A percentile compares a stretch with the other conserved stretches of the same genome.
Conservation (phyloP, 202 grass and related monocot species). For the Musa balbisiana region DNA sequence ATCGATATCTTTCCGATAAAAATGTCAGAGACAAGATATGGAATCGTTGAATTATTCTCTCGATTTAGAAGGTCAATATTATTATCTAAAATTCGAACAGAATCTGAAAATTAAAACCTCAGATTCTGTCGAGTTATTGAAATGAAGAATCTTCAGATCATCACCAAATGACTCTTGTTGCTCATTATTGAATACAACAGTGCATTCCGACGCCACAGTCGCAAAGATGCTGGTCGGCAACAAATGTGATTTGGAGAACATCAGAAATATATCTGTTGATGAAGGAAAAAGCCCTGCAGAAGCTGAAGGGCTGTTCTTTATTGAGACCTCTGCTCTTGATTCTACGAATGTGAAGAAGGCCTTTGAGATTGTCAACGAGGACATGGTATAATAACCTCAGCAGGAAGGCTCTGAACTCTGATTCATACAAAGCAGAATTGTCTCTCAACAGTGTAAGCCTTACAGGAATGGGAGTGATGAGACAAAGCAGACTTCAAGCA, state of each 20-base stretch:
- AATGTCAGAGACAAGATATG: no score
- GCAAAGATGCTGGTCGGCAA: conserved; percentile 2
- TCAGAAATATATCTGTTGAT: conserved; percentile 4
- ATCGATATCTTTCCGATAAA: no score
- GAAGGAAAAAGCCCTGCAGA: conserved; percentile 8
- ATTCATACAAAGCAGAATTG: conserved; percentile 5
- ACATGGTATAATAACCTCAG: neutral
- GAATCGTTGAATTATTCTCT: no score
- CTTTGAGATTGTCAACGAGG: neutral
- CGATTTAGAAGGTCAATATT: no score
- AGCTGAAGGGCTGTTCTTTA: conserved; percentile 4
- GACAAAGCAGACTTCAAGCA: neutral
- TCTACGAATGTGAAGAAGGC: neutral
- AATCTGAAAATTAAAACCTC: no score
- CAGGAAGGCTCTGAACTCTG: conserved; percentile 1
- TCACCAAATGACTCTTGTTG: no score
- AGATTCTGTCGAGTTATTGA: no score
- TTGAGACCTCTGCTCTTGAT: conserved; percentile 1
- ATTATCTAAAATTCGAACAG: no score
- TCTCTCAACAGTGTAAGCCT: neutral
- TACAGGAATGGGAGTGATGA: neutral
- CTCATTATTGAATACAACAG: neutral
- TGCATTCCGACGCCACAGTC: neutral
- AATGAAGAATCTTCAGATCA: no score
- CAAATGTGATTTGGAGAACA: conserved; percentile 8